Conservation (phyloP, 768 basidiomycete species). For the Hysterangium stoloniferum region DNA sequence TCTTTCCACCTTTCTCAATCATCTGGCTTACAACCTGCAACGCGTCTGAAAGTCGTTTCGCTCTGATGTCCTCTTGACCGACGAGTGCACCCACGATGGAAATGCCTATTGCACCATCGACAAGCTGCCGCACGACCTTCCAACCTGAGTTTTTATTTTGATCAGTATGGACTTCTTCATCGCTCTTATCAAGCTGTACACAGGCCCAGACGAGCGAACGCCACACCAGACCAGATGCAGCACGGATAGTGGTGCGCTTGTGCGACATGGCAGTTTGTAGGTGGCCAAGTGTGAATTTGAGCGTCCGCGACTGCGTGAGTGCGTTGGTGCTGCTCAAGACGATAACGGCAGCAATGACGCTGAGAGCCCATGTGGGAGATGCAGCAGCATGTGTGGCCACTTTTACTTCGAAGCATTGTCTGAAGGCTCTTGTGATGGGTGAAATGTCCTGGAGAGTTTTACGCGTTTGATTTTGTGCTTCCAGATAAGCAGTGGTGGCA, state of each 20-base stretch:
- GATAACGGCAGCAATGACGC: constrained; percentile 56
- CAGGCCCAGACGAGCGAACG: constrained; percentile 21
- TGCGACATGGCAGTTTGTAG: constrained; percentile 49
- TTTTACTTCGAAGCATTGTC: constrained; percentile 47
- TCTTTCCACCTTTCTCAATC: constrained; percentile 44
- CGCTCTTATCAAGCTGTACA: constrained; percentile 8
- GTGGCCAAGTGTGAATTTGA: constrained; percentile 40
- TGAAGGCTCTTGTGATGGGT: constrained; percentile 54
- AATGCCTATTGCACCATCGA: constrained; percentile 54
- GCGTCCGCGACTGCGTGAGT: constrained; percentile 13
- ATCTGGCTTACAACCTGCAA: constrained; percentile 48
- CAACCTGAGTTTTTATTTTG: constrained; percentile 23
- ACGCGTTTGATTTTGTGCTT: constrained; percentile 29
- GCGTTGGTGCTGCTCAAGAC: constrained; percentile 49
- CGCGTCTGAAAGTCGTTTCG: constrained; percentile 29
- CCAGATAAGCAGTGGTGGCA: constrained; percentile 12
- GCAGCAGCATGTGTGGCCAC: constrained; percentile 59
- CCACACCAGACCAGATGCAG: constrained; percentile 57
- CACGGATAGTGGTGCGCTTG: constrained; percentile 56
- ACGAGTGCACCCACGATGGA: constrained; percentile 50
- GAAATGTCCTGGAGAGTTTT: constrained; percentile 32
- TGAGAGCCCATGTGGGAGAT: constrained; percentile 72
- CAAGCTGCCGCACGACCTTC: constrained; percentile 42
- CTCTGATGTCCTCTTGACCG: constrained; percentile 15
- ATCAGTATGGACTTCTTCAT: constrained; percentile 7